Base-by-base conservation (phyloP, 2,329 filamentous ascomycete genomes). In the Domatiomyces catenatus region DNA sequence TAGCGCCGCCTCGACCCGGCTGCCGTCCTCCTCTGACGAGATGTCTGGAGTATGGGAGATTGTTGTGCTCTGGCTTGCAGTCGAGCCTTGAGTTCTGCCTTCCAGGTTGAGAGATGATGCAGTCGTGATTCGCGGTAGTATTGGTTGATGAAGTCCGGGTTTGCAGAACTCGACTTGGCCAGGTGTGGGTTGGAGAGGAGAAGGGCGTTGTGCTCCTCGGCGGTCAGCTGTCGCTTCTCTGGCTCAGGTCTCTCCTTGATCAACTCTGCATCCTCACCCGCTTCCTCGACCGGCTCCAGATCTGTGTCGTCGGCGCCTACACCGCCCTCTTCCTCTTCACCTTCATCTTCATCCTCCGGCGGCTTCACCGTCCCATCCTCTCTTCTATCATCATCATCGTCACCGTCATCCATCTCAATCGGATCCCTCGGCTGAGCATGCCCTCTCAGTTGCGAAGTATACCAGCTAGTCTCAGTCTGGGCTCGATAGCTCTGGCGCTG, bases 71-170 rank as follows among this genome's bases (percentile, higher is more conserved):
- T 71, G 6, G 76, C 80, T 66, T 95, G 90, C 62, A 98, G 81
- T 59, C 84, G 81, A 0, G 87, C 82, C 66, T 96, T 98, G 3
- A 98, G 70, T 53, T 94, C 86, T 1, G 90, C 85, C 71, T 96
- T 98, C 93, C 92, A 96, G 1, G 86, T 87, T 0, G 90, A 95
- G 0, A 98, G 71, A 63, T 98, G 92, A 66, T 98, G 93, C 18
- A 98, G 73, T 20, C 92, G 83, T 54, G 90, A 96, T 67, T 96
- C 89, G 3, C 87, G 84, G 63, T 96, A 98, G 62, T 86, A 98
- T 54, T 96, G 89, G 56, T 90, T 84, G 1, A 98, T 72, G 54
- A 98, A 98, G 36, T 92, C 82, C 0, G 93, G 92, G 58, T 98
- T 93, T 7, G 88, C 85, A 1, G 88, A 88, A 1, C 89, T 94